A percentile compares a stretch with the other conserved stretches of the same genome.
phyloP scores from a whole-genome alignment of 306 rosid species.

The Citrullus mucosospermus region DNA sequence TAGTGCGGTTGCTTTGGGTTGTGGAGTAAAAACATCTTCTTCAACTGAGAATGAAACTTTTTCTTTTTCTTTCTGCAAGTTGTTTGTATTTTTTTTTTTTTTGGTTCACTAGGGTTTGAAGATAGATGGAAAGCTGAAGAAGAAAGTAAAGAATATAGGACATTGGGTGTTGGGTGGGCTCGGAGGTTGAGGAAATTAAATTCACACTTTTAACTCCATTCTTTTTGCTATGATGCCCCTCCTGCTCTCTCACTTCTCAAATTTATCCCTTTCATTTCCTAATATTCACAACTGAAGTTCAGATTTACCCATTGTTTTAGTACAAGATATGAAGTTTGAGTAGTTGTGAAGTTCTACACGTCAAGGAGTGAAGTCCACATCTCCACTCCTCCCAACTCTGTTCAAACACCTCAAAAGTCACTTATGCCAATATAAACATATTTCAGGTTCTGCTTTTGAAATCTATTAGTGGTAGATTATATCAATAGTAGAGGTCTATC shows the following conservation, averaged over 20 bases:
- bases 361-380: too few relatives aligned
- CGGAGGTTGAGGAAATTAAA: slow-evolving; percentile 72
- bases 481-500: too few relatives aligned
- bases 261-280: background rate
- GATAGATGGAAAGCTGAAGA: slow-evolving; percentile 33
- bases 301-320: too few relatives aligned
- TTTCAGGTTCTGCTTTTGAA: too few relatives aligned
- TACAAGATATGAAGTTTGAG: too few relatives aligned
- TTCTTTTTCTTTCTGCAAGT: background rate
- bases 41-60: background rate
- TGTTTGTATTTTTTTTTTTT: background rate
- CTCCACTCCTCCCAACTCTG: too few relatives aligned
- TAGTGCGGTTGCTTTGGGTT: slow-evolving; percentile 17
- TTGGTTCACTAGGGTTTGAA: slow-evolving; percentile 43
- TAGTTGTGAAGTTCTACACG: too few relatives aligned
- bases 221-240: slow-evolving; percentile 22
- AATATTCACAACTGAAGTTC: background rate
- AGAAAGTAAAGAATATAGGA: slow-evolving; percentile 50
- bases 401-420: too few relatives aligned
- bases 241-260: slow-evolving; percentile 7
- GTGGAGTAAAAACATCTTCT: slow-evolving; percentile 32
- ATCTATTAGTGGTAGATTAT: too few relatives aligned
- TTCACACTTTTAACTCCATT: slow-evolving; percentile 22
- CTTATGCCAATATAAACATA: too few relatives aligned
- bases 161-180: slow-evolving; percentile 19